Conservation (phyloP, 495 filamentous ascomycete species). For the Penicillium parvum region DNA sequence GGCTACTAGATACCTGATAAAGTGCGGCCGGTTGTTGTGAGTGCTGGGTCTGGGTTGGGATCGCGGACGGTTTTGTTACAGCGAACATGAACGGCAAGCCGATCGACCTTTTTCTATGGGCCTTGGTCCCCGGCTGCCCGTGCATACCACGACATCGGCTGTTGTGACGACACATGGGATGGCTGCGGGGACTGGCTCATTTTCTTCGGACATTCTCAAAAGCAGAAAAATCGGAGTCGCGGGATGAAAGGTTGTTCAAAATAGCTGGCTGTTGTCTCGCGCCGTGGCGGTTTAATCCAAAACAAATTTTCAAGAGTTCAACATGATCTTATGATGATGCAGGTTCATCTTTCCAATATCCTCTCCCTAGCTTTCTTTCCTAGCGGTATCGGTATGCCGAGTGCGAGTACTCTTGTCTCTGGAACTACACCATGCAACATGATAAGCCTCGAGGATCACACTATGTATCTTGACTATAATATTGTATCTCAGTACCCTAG, state of each 20-base stretch:
- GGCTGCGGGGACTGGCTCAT: constrained; percentile 24
- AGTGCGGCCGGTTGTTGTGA: constrained; percentile 45
- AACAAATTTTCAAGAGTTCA: constrained; percentile 41
- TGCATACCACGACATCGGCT: constrained; percentile 20
- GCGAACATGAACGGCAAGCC: constrained; percentile 42
- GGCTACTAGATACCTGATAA: constrained; percentile 62
- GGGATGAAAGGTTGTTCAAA: constrained; percentile 46
- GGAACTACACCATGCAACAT: no score
- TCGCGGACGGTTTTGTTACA: constrained; percentile 47
- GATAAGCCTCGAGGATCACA: no score
- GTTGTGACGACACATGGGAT: constrained; percentile 40
- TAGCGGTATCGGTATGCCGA: no score
- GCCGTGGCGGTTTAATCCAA: constrained; percentile 50
- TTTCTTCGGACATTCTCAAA: constrained; percentile 31
- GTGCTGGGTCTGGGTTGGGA: constrained; percentile 42
- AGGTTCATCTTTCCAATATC: constrained; percentile 11
- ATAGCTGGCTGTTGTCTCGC: constrained; percentile 45
- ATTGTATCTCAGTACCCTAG: no score
- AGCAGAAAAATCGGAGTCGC: constrained; percentile 40
- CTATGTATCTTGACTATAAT: no score
- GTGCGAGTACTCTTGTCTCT: no score
- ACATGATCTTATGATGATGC: constrained; percentile 34
- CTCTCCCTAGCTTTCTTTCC: background rate
- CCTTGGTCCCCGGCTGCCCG: constrained; percentile 18
- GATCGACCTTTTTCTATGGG: constrained; percentile 38